Conservation (phyloP, 208 protist genomes). For the Wallacemonas sp. region DNA sequence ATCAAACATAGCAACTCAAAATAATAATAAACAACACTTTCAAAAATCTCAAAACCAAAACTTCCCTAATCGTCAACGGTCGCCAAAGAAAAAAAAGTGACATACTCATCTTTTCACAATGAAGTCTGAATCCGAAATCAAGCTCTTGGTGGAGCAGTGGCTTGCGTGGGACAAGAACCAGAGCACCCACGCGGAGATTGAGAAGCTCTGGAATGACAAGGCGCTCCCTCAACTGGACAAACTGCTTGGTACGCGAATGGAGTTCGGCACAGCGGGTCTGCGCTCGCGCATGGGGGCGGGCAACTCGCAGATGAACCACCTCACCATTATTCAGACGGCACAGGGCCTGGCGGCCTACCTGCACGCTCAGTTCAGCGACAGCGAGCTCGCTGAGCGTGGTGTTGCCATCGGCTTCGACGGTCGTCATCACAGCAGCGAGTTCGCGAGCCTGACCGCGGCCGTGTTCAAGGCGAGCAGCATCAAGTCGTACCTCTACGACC, state of each 20-base stretch:
- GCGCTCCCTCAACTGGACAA: conserved; percentile 48
- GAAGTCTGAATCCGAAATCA: conserved; percentile 17
- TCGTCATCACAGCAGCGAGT: conserved; percentile 91
- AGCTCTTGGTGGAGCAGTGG: conserved; percentile 62
- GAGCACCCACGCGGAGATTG: conserved; percentile 43
- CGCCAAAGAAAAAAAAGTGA: too few relatives aligned
- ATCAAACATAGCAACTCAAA: too few relatives aligned
- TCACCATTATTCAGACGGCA: conserved; percentile 96
- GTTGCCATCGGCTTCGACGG: conserved; percentile 95
- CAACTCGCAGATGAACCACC: conserved; percentile 94
- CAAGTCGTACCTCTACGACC: conserved; percentile 84
- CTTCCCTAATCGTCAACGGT: too few relatives aligned
- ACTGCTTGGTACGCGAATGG: conserved; percentile 84
- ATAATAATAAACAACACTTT: too few relatives aligned
- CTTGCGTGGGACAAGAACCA: conserved; percentile 69
- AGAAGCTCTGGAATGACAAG: conserved; percentile 33
- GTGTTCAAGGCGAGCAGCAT: conserved; percentile 85
- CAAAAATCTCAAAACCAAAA: too few relatives aligned
- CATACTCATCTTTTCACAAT: too few relatives aligned
- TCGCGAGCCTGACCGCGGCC: conserved; percentile 86
- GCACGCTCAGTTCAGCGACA: conserved; percentile 33
- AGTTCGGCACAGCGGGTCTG: conserved; percentile 96
- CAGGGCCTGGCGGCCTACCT: conserved; percentile 86
- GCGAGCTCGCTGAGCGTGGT: conserved; percentile 41
- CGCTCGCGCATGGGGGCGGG: conserved; percentile 94